Evolutionary conservation across 1,284 basidiomycete genomes (phyloP).

Genomic region (Boletellus sp.): DNA sequence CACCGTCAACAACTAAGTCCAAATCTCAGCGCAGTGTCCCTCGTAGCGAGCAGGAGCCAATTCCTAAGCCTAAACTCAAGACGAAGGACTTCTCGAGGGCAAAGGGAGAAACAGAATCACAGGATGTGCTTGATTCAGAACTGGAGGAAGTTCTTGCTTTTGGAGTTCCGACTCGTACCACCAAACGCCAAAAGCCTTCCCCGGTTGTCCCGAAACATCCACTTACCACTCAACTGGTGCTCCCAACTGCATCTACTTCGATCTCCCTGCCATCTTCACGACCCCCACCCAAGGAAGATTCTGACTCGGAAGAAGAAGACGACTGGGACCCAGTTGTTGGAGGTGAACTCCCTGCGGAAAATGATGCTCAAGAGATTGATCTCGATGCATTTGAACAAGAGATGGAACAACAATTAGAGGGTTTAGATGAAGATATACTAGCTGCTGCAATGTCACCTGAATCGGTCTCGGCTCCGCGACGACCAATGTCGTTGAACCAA

Average conservation of each 20-base stretch:
- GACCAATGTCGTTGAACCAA: conserved; percentile 53
- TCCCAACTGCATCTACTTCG: conserved; percentile 40
- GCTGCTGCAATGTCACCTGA: conserved; percentile 42
- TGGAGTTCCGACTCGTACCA: conserved; percentile 34
- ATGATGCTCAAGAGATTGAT: conserved; percentile 44
- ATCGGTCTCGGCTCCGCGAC: conserved; percentile 26
- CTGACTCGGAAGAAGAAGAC: conserved; percentile 58
- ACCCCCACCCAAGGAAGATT: conserved; percentile 26
- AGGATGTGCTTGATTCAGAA: conserved; percentile 33
- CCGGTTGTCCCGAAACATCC: conserved; percentile 34
- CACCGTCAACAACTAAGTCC: conserved; percentile 24
- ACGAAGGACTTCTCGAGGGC: conserved; percentile 21
- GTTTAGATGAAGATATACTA: conserved; percentile 37
- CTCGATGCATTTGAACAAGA: conserved; percentile 47
- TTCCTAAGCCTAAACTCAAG: conserved; percentile 28
- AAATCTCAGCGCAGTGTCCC: conserved; percentile 19
- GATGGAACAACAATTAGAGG: conserved; percentile 44
- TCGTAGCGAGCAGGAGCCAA: conserved; percentile 24
- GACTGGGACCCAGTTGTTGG: conserved; percentile 49
- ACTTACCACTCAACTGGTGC: conserved; percentile 37
- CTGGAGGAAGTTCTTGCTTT: conserved; percentile 41
- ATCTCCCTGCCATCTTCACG: conserved; percentile 32
- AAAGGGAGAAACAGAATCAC: conserved; percentile 21
- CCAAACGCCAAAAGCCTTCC: conserved; percentile 40
- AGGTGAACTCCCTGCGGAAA: conserved; percentile 34